A percentile compares a stretch with the other conserved stretches of the same genome.
phyloP scores from a whole-genome alignment of 352 stramenopile species.

The Pythium folliculosum region DNA sequence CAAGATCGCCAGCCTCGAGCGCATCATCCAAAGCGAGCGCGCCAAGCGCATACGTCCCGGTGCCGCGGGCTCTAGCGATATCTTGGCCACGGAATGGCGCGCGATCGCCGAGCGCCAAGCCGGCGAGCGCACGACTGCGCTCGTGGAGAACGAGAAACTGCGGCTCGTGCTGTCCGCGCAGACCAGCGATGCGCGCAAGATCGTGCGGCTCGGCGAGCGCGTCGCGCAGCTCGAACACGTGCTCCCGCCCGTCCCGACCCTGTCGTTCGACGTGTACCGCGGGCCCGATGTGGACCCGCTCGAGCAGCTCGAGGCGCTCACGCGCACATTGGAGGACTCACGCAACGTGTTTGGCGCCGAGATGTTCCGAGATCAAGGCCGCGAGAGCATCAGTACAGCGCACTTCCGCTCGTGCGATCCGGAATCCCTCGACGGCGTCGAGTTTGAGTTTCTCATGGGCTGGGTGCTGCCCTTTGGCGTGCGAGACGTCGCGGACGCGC shows the following conservation, averaged over 20 bases:
- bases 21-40: background rate
- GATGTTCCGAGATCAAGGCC: background rate
- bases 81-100: background rate
- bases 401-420: slow-evolving; percentile 6
- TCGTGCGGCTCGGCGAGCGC: background rate
- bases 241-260: background rate
- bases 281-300: slow-evolving; percentile 3
- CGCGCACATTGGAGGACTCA: background rate
- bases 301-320: background rate
- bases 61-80: background rate
- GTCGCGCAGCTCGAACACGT: background rate
- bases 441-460: slow-evolving; percentile 1
- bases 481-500: background rate
- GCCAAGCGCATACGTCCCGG: background rate
- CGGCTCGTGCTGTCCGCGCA: background rate
- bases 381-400: background rate
- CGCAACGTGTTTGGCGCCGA: background rate
- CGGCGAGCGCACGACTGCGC: background rate
- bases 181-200: background rate
- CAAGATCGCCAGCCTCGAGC: background rate
- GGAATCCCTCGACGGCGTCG: background rate
- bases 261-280: slow-evolving; percentile 1
- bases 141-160: slow-evolving; percentile 2
- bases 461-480: slow-evolving; percentile 7
- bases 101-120: background rate